Base-by-base conservation (phyloP, 2,329 filamentous ascomycete species). In the Hymenoscyphus linearis region DNA sequence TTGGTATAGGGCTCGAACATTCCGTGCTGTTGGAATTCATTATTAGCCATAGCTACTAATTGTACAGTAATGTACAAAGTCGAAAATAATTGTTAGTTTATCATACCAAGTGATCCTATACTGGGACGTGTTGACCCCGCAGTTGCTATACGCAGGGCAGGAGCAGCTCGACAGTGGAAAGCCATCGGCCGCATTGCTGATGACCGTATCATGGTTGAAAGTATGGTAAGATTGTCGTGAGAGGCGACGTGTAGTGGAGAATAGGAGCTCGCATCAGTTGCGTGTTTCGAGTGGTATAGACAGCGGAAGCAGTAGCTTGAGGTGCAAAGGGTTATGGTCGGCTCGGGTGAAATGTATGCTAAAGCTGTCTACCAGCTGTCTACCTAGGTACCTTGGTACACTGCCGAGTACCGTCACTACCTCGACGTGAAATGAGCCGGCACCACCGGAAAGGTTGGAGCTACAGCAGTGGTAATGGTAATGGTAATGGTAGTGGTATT, bases 161-260 rank as follows among this genome's bases (percentile, higher is more conserved):
- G 62, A 59, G 66, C 65, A 62, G 67, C 66, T 60, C 68, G 68
- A 67, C 65, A 70, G 40, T 66, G 64, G 13, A 61, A 55, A 16
- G 66, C 40, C 59, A 65, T 57, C 63, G 67, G 66, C 64, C 66
- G 66, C 66, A 69, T 65, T 9, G 59, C 66, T 58, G 62, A 62
- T n/a, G 63, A 65, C 52, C 44, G 65, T 69, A 69, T 70, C 68
- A 70, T 69, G 66, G 52, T 64, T 52, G 65, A 22, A 37, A 53
- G 22, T 55, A 47, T 59, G 27, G 50, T 35, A 14, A 44, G 35
- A 18, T 35, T 44, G 55, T 55, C 52, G 44, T 22, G 18, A 22
- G 22, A 47, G 44, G 44, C 59, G 53, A 60, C 53, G 50, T 13
- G 35, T 53, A 31, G 58, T 47, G 18, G 37, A 37, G 26, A 31